Evolutionary conservation across 2,329 filamentous ascomycete genomes (phyloP).

Genomic region (Paradendryphiella salina): DNA sequence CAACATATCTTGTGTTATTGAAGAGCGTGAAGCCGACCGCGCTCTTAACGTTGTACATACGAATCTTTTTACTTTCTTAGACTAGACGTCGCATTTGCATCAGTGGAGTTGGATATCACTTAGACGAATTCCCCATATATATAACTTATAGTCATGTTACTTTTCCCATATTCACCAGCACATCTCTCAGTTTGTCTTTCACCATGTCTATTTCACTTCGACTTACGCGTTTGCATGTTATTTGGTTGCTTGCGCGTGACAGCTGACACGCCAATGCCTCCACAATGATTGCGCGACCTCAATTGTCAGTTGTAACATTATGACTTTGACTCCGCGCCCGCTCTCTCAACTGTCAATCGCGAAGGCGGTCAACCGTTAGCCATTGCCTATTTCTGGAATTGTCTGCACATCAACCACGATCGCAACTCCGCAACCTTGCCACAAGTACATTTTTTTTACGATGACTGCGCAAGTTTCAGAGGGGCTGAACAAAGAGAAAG

Average conservation of each 20-base stretch:
- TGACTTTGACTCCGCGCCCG: no score
- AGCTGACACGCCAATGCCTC: not conserved
- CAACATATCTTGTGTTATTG: slow-evolving; percentile 98
- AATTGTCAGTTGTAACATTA: not conserved
- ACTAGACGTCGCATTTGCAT: slow-evolving; percentile 54
- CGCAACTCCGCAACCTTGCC: no score
- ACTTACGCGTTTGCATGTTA: slow-evolving; percentile 9
- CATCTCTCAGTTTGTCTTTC: not conserved
- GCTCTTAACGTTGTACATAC: slow-evolving; percentile 97
- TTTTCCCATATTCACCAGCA: not conserved
- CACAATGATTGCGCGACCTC: not conserved
- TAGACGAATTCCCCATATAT: slow-evolving; percentile 11
- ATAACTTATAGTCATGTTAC: not conserved
- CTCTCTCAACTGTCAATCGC: no score
- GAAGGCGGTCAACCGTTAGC: no score
- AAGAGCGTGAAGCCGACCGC: slow-evolving; percentile 84
- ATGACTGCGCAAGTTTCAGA: not conserved
- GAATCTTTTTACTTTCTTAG: slow-evolving; percentile 93
- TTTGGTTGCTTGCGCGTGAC: not conserved
- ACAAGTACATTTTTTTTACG: not conserved
- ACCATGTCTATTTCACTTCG: slow-evolving; percentile 3
- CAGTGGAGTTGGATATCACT: slow-evolving; percentile 33
- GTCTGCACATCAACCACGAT: no score
- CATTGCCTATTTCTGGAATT: no score
- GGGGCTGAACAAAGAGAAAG: not conserved